These are phyloP conservation scores for Kazachstania africana DNA, from an alignment of 805 yeast genomes.

Conservation along the genomic window DNA sequence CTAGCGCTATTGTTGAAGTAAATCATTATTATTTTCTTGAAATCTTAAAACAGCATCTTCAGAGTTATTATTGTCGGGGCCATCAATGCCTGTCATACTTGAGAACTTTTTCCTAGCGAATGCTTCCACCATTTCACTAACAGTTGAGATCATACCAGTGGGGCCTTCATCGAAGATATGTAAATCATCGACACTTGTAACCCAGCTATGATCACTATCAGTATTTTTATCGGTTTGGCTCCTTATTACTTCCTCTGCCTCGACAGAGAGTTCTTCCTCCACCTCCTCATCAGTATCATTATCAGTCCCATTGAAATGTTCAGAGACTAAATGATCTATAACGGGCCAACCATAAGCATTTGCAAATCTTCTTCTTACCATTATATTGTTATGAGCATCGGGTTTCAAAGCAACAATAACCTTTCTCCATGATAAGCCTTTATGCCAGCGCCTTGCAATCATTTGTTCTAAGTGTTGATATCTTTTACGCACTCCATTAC, in stretches of 20 bases:
- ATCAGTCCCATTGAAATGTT: slow-evolving; percentile 38
- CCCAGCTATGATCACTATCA: slow-evolving; percentile 31
- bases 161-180: slow-evolving; percentile 47
- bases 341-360: slow-evolving; percentile 84
- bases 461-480: slow-evolving; percentile 66
- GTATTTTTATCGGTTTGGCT: no score
- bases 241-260: neutral
- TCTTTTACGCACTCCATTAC: slow-evolving; percentile 44
- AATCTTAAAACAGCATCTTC: slow-evolving; percentile 5
- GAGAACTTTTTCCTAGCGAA: slow-evolving; percentile 25
- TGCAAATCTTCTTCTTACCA: slow-evolving; percentile 77
- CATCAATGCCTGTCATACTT: neutral
- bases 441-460: slow-evolving; percentile 82
- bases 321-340: slow-evolving; percentile 47
- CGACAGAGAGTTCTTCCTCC: neutral
- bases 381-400: slow-evolving; percentile 89
- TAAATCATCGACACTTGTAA: slow-evolving; percentile 28
- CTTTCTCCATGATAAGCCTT: slow-evolving; percentile 77
- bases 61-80: neutral
- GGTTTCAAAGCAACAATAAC: slow-evolving; percentile 76
- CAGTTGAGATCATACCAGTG: slow-evolving; percentile 55
- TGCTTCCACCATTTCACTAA: slow-evolving; percentile 45
- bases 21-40: slow-evolving; percentile 5
- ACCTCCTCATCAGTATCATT: slow-evolving; percentile 1
- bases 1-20: slow-evolving; percentile 1